These are phyloP conservation scores for Apophysomyces ossiformis DNA, from an alignment of 371 early-diverging fungal genomes.

Conservation along the genomic window DNA sequence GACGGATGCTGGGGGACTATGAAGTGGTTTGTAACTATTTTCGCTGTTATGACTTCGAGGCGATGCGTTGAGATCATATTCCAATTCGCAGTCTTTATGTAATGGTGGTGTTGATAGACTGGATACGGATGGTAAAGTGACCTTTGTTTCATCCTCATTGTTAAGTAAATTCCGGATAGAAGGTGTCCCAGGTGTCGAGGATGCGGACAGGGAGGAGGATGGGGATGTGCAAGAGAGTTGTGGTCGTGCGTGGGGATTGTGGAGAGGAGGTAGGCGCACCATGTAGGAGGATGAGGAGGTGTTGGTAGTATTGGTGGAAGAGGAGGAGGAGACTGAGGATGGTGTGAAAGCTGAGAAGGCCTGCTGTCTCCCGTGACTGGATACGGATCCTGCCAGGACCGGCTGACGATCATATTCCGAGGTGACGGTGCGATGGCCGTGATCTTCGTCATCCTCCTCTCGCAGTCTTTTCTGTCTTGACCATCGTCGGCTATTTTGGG, in stretches of 20 bases:
- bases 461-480: constrained; percentile 2
- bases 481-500: constrained; percentile 21
- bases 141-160: constrained; percentile 19
- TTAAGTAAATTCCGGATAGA: constrained; percentile 40
- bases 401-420: constrained; percentile 11
- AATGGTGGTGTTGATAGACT: constrained; percentile 6
- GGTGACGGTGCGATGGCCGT: constrained; percentile 1
- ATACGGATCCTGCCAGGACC: constrained; percentile 13
- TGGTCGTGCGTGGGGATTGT: neutral
- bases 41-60: constrained; percentile 10
- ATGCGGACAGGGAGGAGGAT: constrained; percentile 32
- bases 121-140: constrained; percentile 4
- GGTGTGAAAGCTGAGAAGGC: constrained; percentile 14
- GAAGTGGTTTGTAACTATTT: constrained; percentile 1
- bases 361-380: constrained; percentile 11
- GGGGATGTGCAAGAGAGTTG: constrained; percentile 18
- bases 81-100: constrained; percentile 8
- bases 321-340: constrained; percentile 9
- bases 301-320: constrained; percentile 10
- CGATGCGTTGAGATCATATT: constrained; percentile 6
- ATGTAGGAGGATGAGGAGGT: constrained; percentile 16
- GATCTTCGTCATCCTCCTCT: constrained; percentile 1
- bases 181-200: constrained; percentile 31
- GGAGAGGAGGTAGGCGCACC: constrained; percentile 9
- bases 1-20: constrained; percentile 2